Percentiles rank a stretch among this genome's conserved stretches.
Conservation (phyloP, 2,329 filamentous ascomycete species). For the Microascus cirrosus region DNA sequence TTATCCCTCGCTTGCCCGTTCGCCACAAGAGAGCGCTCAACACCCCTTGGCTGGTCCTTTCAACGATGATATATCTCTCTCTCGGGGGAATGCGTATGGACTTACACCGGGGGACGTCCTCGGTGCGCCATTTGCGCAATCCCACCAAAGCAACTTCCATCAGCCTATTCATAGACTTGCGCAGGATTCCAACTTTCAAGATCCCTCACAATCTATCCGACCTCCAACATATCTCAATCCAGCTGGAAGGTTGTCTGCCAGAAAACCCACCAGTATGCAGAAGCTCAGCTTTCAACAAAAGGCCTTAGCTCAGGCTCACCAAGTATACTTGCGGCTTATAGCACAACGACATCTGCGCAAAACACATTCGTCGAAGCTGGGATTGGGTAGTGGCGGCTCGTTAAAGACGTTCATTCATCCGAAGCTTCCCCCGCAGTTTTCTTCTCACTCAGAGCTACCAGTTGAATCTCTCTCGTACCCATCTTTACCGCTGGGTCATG, state of each 20-base stretch:
- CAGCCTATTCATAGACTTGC: not conserved
- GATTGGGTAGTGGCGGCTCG: not conserved
- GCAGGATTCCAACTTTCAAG: not conserved
- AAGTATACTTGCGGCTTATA: slow-evolving; percentile 60
- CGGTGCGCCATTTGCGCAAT: not conserved
- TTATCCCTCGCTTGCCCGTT: not conserved
- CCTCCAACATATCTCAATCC: not conserved
- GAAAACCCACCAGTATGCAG: not conserved
- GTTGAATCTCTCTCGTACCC: not conserved
- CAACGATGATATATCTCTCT: not conserved
- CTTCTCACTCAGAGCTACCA: not conserved
- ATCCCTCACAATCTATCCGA: not conserved
- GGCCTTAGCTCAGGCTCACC: slow-evolving; percentile 58
- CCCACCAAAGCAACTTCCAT: not conserved
- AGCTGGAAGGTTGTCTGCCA: not conserved
- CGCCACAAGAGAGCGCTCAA: not conserved
- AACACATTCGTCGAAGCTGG: not conserved
- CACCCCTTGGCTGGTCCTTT: not conserved
- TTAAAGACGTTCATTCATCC: not conserved
- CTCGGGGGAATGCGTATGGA: not conserved
- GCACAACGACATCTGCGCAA: slow-evolving; percentile 27
- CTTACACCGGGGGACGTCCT: not conserved
- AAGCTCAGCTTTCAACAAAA: slow-evolving; percentile 49
- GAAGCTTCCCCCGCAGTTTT: not conserved
- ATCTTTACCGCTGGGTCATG: not conserved